These are phyloP conservation scores for Aspergillus carlsbadensis DNA, from an alignment of 495 filamentous ascomycete species.

Conservation along the genomic window DNA sequence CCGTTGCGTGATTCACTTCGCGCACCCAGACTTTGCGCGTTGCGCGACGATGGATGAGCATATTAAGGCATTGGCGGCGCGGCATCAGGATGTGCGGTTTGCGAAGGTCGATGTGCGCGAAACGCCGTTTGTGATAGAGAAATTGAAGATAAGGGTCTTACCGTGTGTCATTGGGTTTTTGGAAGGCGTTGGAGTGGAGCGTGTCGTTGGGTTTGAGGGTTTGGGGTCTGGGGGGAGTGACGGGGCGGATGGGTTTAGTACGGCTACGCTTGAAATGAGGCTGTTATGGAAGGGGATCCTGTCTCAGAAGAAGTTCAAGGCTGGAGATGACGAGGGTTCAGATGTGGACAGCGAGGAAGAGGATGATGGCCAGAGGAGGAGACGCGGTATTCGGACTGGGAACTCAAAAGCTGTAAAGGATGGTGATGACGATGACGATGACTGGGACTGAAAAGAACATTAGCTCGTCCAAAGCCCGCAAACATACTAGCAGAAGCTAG, in stretches of 20 bases:
- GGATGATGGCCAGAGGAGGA: slow-evolving; percentile 35
- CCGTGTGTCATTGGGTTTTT: slow-evolving; percentile 76
- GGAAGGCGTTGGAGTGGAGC: slow-evolving; percentile 63
- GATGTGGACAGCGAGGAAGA: slow-evolving; percentile 31
- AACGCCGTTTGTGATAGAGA: slow-evolving; percentile 70
- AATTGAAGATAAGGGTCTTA: slow-evolving; percentile 65
- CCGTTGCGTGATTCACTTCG: slow-evolving; percentile 71
- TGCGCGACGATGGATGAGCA: slow-evolving; percentile 69
- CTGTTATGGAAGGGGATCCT: slow-evolving; percentile 60
- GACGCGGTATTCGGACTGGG: slow-evolving; percentile 53
- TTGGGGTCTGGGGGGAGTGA: slow-evolving; percentile 55
- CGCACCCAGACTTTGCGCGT: slow-evolving; percentile 69
- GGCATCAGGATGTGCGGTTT: slow-evolving; percentile 69
- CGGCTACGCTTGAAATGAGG: slow-evolving; percentile 61
- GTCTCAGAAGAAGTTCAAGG: slow-evolving; percentile 50
- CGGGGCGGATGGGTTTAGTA: slow-evolving; percentile 60
- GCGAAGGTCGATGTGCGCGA: slow-evolving; percentile 69
- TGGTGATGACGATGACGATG: slow-evolving; percentile 53
- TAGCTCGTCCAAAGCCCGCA: no score
- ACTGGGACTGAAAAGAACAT: slow-evolving; percentile 59
- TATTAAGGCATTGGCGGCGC: slow-evolving; percentile 58
- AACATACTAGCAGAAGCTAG: no score
- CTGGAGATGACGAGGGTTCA: slow-evolving; percentile 37
- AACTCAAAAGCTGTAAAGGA: slow-evolving; percentile 16
- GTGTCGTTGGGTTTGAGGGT: slow-evolving; percentile 75